Conservation (phyloP, 1,139 yeast genomes). For the Kodamaea sp. region DNA sequence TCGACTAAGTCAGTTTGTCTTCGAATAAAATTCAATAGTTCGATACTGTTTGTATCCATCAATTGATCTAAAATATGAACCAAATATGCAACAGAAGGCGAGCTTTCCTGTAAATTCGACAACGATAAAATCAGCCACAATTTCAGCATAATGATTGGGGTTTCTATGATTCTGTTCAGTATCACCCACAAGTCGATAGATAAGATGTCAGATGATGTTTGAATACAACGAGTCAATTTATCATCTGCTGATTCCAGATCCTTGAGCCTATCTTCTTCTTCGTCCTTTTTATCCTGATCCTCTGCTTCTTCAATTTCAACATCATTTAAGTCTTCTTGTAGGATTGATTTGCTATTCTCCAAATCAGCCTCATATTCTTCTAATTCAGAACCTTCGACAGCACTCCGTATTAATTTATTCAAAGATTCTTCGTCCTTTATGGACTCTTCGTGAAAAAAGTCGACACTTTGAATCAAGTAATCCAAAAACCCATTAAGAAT, state of each 20-base stretch:
- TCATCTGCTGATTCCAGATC: conserved; percentile 32
- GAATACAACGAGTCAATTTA: conserved; percentile 39
- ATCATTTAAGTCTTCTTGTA: conserved; percentile 2
- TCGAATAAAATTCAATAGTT: conserved; percentile 51
- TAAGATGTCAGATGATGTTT: conserved; percentile 41
- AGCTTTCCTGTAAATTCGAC: conserved; percentile 37
- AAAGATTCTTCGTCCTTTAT: conserved; percentile 23
- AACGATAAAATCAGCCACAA: conserved; percentile 41
- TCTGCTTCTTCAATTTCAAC: conserved; percentile 10
- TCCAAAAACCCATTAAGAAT: conserved; percentile 37
- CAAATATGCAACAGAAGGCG: conserved; percentile 39
- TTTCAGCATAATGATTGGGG: conserved; percentile 39
- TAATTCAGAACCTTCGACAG: conserved; percentile 5
- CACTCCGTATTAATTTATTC: conserved; percentile 7
- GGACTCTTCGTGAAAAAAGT: conserved; percentile 31
- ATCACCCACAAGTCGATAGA: conserved; percentile 45
- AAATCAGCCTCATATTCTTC: conserved; percentile 14
- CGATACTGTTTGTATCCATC: conserved; percentile 46
- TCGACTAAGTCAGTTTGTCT: conserved; percentile 52
- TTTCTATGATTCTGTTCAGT: conserved; percentile 43
- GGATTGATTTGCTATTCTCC: conserved; percentile 6
- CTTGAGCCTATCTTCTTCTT: conserved; percentile 11
- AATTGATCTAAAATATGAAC: conserved; percentile 45
- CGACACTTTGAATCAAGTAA: conserved; percentile 34
- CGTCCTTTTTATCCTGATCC: conserved; percentile 6